Base-by-base conservation (phyloP, 805 yeast genomes). In the Lachancea dasiensis region DNA sequence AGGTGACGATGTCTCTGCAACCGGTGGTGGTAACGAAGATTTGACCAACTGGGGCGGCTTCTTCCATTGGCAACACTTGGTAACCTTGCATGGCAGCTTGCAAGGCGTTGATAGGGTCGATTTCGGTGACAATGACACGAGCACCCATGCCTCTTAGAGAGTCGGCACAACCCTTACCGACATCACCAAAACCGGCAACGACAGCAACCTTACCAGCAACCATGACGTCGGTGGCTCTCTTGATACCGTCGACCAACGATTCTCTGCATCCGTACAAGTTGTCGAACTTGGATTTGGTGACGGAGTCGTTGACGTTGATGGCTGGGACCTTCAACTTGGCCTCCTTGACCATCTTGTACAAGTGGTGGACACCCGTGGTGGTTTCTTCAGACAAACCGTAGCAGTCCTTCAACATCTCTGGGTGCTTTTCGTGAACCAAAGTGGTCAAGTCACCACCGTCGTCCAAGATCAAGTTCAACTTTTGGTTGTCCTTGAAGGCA, bases 191-290 rank as follows among this genome's bases (percentile, higher is more conserved):
- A 72, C 98, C 98, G 47, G 96, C 97, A 59, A 90, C 97, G 58
- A 90, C 94, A 47, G 97, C 95, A 63, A 86, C 92, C 77, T 90
- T 90, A 75, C 98, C 98, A 54, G 97, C 97, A 63, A 90, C 82
- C 97, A 90, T 92, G 58, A 90, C 97, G 64, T 90, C 98, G 63
- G 98, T 90, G 68, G 97, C 98, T 75, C 97, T 86, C 82, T 90
- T 90, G 69, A 90, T 90, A 75, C 98, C 98, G 71, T 90, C 98
- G 54, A 90, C 76, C 59, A 90, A 80, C 49, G 98, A 90, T 78
- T 90, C 98, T 72, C 97, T 85, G 79, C 97, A 92, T 58, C 98
- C 98, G 81, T 90, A 90, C 68, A 92, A 77, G 92, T 90, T 90
- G 75, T 90, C 98, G 68, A 90, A 90, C 79, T 90, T 90, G 67